Conservation (phyloP, 208 protist species). For the Leishmania arabica region DNA sequence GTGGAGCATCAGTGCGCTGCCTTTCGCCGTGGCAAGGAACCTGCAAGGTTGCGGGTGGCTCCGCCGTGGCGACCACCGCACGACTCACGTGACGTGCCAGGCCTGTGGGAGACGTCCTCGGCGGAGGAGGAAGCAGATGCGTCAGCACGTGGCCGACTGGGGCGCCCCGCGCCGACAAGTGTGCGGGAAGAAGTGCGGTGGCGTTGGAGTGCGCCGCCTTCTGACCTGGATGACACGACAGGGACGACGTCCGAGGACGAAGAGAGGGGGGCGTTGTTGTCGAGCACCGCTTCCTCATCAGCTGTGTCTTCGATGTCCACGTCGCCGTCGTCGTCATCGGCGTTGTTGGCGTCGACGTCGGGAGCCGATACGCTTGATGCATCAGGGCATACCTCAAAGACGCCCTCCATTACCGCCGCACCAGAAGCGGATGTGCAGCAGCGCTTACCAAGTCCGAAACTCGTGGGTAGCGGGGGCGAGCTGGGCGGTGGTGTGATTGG, state of each 20-base stretch:
- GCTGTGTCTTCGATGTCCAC: neutral
- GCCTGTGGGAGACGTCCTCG: slow-evolving; percentile 58
- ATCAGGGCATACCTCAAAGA: neutral
- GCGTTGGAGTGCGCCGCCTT: slow-evolving; percentile 54
- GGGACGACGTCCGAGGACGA: slow-evolving; percentile 1
- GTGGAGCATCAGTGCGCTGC: slow-evolving; percentile 37
- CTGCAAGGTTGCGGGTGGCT: slow-evolving; percentile 29
- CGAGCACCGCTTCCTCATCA: neutral
- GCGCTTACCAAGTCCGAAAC: neutral
- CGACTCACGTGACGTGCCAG: slow-evolving; percentile 37
- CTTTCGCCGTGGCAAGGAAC: slow-evolving; percentile 23
- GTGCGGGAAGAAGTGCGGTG: slow-evolving; percentile 39
- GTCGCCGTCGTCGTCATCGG: neutral
- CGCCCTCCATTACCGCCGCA: neutral
- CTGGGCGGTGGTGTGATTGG: neutral
- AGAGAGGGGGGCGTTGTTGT: slow-evolving; percentile 4
- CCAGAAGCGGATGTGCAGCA: neutral
- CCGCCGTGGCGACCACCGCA: slow-evolving; percentile 38
- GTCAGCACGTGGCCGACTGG: slow-evolving; percentile 28
- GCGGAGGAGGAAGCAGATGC: slow-evolving; percentile 41
- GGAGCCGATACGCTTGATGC: slow-evolving; percentile 15
- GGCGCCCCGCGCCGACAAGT: slow-evolving; percentile 12
- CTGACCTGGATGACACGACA: slow-evolving; percentile 1
- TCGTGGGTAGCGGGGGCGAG: neutral
- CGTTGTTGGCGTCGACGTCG: neutral